A percentile compares a stretch with the other conserved stretches of the same genome.
These are phyloP conservation scores for Candida gorgasii DNA, from an alignment of 805 yeast species.

Conservation along the genomic window DNA sequence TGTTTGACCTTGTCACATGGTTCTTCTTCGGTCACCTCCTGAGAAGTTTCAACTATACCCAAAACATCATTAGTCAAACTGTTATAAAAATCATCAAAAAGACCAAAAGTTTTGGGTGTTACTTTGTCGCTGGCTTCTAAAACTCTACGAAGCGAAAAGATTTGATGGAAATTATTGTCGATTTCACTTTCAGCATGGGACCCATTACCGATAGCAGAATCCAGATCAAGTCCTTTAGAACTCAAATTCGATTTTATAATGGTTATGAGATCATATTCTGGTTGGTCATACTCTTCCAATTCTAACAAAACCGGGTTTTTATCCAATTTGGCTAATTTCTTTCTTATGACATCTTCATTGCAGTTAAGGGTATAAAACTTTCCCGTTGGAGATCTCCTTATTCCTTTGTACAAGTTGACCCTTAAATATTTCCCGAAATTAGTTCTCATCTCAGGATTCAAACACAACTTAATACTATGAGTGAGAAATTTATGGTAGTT, in stretches of 20 bases:
- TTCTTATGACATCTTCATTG: slow-evolving; percentile 6
- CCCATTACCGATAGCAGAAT: neutral
- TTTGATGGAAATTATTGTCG: slow-evolving; percentile 1
- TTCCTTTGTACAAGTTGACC: slow-evolving; percentile 4
- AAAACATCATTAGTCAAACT: slow-evolving; percentile 6
- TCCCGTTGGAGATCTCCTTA: neutral
- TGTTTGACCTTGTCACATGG: neutral
- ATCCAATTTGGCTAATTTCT: slow-evolving; percentile 2
- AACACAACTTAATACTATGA: slow-evolving; percentile 9
- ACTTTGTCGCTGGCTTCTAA: neutral
- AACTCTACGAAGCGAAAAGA: slow-evolving; percentile 4
- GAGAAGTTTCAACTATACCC: slow-evolving; percentile 3
- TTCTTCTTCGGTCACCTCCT: neutral
- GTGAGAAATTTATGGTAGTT: slow-evolving; percentile 6
- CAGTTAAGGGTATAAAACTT: neutral
- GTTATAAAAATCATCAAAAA: slow-evolving; percentile 11
- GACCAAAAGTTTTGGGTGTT: neutral
- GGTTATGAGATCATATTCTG: slow-evolving; percentile 1
- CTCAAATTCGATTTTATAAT: slow-evolving; percentile 9
- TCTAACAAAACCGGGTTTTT: neutral
- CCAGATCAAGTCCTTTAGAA: too few relatives aligned
- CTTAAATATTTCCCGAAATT: slow-evolving; percentile 8
- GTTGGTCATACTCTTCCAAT: neutral
- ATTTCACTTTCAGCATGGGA: neutral
- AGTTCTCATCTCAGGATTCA: slow-evolving; percentile 7